phyloP scores from a whole-genome alignment of 176 grass and related monocot species.

The Phyllostachys edulis region DNA sequence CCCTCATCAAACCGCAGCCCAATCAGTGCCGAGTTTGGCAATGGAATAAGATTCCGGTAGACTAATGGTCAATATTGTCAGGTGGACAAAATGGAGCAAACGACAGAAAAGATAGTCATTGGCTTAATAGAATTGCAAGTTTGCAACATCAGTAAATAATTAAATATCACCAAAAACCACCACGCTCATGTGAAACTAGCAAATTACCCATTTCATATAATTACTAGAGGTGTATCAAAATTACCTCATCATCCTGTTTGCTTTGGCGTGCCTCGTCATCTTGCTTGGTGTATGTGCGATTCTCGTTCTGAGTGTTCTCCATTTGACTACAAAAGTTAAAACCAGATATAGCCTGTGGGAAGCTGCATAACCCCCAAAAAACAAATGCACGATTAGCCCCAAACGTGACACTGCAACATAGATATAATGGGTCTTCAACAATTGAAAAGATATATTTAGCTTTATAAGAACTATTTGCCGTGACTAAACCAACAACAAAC shows the following conservation, averaged over 20 bases:
- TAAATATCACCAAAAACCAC: background rate
- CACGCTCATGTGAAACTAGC: background rate
- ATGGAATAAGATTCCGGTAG: background rate
- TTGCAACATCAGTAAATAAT: background rate
- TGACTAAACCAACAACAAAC: too few relatives aligned
- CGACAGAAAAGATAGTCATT: background rate
- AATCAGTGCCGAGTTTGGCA: background rate
- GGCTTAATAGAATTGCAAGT: background rate
- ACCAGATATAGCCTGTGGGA: background rate
- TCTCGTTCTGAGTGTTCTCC: constrained; percentile 69
- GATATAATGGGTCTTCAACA: too few relatives aligned
- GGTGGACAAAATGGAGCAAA: background rate
- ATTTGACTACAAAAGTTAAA: constrained; percentile 42
- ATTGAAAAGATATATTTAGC: too few relatives aligned
- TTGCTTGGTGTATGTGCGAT: constrained; percentile 44
- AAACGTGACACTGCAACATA: too few relatives aligned
- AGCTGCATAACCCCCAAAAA: too few relatives aligned
- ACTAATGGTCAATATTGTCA: background rate
- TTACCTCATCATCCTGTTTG: constrained; percentile 87
- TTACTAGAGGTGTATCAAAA: background rate
- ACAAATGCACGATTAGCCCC: too few relatives aligned
- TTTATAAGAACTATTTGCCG: too few relatives aligned
- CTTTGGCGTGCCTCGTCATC: constrained; percentile 61
- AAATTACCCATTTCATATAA: background rate
- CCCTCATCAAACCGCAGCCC: background rate